Base-by-base conservation (phyloP, 257 asterid species). In the Henckelia pumila region DNA sequence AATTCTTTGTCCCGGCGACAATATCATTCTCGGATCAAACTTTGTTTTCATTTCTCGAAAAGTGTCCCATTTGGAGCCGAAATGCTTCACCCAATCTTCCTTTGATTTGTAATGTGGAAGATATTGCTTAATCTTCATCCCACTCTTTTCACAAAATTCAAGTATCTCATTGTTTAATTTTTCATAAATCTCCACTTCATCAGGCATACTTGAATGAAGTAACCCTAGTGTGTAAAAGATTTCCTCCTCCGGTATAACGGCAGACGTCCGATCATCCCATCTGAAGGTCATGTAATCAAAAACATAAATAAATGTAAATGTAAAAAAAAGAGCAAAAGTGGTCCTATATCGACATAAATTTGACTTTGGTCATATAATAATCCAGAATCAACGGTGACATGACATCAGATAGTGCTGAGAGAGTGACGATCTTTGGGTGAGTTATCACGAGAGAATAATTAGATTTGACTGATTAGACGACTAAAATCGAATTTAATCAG, bases 1-100 rank as follows among this genome's bases (percentile, higher is more conserved):
- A 22, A 75, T 70, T 29, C 67, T 64, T 65, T 75, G 79, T 16
- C 79, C 76, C 6, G 79, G 79, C 2, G 76, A 75, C 69, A 75
- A 57, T 47, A 70, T 75, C 73, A 59, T 64, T 16, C 72, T 70
- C 32, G 79, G 79, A 70, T 75, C 76, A 75, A 70, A 70, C 20
- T 0, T 35, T 63, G 28, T 33, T 59, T 70, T 75, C 23, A 71
- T 66, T 33, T 75, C 65, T 50, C 59, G 70, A 71, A 75, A 74
- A 61, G 25, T 25, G 9, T 74, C 58, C 78, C 78, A 74, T 19
- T 74, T 68, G 56, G 58, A 11, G 7, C 78, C 78, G 68, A 74
- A 74, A 68, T 68, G 78, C 8, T 74, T 68, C 2, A 37, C 56
- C 78, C 78, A 74, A 68, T 61, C 78, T 24, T 66, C 66, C 28